Evolutionary conservation across 768 basidiomycete species (phyloP).

Genomic region (Mycena crocata): DNA sequence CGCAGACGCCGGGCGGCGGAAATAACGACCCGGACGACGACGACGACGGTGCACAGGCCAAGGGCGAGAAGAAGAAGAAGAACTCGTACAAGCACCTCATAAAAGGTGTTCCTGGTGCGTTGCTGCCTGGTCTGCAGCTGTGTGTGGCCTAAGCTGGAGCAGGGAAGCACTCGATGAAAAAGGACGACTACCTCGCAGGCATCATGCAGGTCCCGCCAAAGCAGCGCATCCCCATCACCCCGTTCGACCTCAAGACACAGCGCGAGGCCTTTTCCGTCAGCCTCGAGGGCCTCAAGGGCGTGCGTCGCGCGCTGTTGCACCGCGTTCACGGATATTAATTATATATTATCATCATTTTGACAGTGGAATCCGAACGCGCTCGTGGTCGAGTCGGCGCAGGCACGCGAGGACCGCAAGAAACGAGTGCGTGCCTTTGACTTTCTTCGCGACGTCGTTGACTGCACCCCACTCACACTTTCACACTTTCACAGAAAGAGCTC

Average conservation of each 20-base stretch:
- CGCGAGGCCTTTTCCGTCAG: slow-evolving; percentile 80
- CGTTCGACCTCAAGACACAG: slow-evolving; percentile 75
- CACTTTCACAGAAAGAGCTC: slow-evolving; percentile 69
- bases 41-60: slow-evolving; percentile 64
- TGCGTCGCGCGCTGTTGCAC: slow-evolving; percentile 51
- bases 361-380: slow-evolving; percentile 78
- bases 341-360: no score
- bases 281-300: slow-evolving; percentile 78
- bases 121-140: slow-evolving; percentile 6
- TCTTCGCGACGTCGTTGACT: background rate
- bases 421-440: slow-evolving; percentile 72
- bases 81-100: slow-evolving; percentile 83
- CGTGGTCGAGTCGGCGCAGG: slow-evolving; percentile 77
- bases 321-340: slow-evolving; percentile 26
- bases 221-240: slow-evolving; percentile 69
- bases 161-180: slow-evolving; percentile 87
- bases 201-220: slow-evolving; percentile 79
- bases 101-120: slow-evolving; percentile 78
- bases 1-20: slow-evolving; percentile 45
- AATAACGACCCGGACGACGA: slow-evolving; percentile 61
- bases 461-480: background rate
- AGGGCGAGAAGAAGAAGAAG: slow-evolving; percentile 79
- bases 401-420: slow-evolving; percentile 81
- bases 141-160: slow-evolving; percentile 19
- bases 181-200: slow-evolving; percentile 75